Base-by-base conservation (phyloP, 345 rosid genomes). In the Lagerstroemia speciosa region DNA sequence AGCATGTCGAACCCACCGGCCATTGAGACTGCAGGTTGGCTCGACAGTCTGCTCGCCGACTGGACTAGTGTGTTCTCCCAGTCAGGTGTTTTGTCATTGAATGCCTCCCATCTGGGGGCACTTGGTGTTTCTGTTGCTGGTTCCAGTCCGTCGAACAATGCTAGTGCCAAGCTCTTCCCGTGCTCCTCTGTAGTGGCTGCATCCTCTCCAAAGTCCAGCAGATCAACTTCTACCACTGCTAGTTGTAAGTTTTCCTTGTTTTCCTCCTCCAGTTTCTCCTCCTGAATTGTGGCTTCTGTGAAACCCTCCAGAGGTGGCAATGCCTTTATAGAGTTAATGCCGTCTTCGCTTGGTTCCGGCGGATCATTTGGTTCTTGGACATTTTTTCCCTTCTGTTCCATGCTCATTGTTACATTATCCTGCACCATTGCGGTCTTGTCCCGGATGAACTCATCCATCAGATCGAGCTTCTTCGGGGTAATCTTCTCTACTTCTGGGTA, bases 11-110 rank as follows among this genome's bases (percentile, higher is more conserved):
- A 77, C 5, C 89, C 92, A 8, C 92, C 89, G 0, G 71, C 83
- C 36, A 84, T 80, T 15, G 50, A 53, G 14, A 66, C 50, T 3
- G 83, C 43, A 34, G 65, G 73, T 62, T 83, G 87, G 43, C 57
- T 68, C 0, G 81, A 70, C 67, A 93, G 69, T 40, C 71, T 76
- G 66, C 91, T 84, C 7, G 84, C 83, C 22, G 97, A 75, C 69
- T 87, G 87, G 65, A 93, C 88, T 67, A 91, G 77, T 20, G 94
- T 78, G 26, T 86, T 80, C 66, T 91, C 97, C 96, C 98, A 91
- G 67, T 87, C 89, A 1, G 80, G 78, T 0, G 81, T 60, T 30
- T 85, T 85, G 0, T 87, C 90, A 20, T 61, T 68, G 69, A 91
- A 89, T 27, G 95, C 89, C 69, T 87, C 83, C 96, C 97, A 91